Evolutionary conservation across 1,284 basidiomycete species (phyloP).

Genomic region (Ceratobasidium sp.): DNA sequence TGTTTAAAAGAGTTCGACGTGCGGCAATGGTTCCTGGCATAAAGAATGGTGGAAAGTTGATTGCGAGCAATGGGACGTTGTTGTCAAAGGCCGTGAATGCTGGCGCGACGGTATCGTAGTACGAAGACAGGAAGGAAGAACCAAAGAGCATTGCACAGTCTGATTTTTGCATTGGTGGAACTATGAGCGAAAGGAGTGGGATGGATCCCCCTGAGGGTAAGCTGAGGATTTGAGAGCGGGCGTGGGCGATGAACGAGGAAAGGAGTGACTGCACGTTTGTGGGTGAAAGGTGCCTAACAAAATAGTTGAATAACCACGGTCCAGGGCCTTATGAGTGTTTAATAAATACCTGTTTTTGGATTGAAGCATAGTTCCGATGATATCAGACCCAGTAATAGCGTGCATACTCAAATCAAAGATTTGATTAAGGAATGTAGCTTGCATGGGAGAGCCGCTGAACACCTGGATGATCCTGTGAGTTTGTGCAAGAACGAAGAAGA

Average conservation of each 20-base stretch:
- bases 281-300: constrained; percentile 12
- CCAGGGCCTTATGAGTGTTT: not conserved
- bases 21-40: constrained; percentile 45
- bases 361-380: constrained; percentile 2
- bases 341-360: constrained; percentile 1
- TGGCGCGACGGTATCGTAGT: constrained; percentile 18
- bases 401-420: constrained; percentile 18
- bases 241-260: constrained; percentile 22
- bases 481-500: not conserved
- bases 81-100: constrained; percentile 53
- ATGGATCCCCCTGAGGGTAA: not conserved
- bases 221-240: constrained; percentile 5
- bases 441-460: constrained; percentile 30
- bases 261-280: not conserved
- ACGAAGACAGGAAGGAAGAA: constrained; percentile 47
- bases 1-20: constrained; percentile 46
- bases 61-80: constrained; percentile 53
- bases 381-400: not conserved
- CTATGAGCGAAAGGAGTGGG: constrained; percentile 3
- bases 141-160: constrained; percentile 48
- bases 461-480: not conserved
- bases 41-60: constrained; percentile 48
- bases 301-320: not conserved
- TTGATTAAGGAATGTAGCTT: constrained; percentile 16
- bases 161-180: constrained; percentile 33